phyloP scores from a whole-genome alignment of 805 yeast genomes.

The Candida ulmi region DNA sequence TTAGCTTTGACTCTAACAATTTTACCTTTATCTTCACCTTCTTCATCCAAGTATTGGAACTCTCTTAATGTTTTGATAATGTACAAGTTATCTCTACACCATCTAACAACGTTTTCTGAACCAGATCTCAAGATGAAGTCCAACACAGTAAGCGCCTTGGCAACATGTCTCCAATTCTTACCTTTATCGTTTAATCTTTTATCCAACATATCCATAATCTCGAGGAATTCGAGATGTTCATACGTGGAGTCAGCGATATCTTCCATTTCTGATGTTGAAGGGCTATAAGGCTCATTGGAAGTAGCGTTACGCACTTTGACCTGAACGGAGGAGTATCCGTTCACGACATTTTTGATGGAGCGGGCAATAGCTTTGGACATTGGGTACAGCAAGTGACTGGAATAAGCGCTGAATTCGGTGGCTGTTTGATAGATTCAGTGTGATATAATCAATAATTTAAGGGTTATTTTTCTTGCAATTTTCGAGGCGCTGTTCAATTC shows the following conservation, averaged over 20 bases:
- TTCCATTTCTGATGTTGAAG: slow-evolving; percentile 76
- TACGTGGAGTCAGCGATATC: slow-evolving; percentile 74
- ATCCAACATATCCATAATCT: slow-evolving; percentile 91
- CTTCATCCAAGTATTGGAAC: slow-evolving; percentile 75
- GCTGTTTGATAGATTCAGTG: too few species aligned
- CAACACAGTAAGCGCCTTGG: slow-evolving; percentile 83
- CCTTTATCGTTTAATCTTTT: slow-evolving; percentile 92
- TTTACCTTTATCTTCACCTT: slow-evolving; percentile 81
- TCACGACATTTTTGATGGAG: slow-evolving; percentile 67
- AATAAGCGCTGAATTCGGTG: too few species aligned
- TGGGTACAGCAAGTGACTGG: too few species aligned
- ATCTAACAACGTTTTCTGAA: slow-evolving; percentile 79
- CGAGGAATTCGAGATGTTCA: slow-evolving; percentile 67
- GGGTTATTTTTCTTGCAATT: too few species aligned
- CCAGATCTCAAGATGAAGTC: slow-evolving; percentile 85
- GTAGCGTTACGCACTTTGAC: slow-evolving; percentile 89
- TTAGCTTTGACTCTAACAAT: slow-evolving; percentile 85
- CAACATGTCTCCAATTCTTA: slow-evolving; percentile 94
- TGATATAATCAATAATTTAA: too few species aligned
- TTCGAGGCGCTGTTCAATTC: too few species aligned
- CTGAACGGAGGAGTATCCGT: slow-evolving; percentile 84
- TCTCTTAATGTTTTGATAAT: slow-evolving; percentile 87
- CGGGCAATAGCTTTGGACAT: slow-evolving; percentile 81
- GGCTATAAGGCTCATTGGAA: slow-evolving; percentile 80
- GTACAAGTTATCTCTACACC: slow-evolving; percentile 89